phyloP scores from a whole-genome alignment of 2,329 filamentous ascomycete genomes.

The Parastagonospora avenae region DNA sequence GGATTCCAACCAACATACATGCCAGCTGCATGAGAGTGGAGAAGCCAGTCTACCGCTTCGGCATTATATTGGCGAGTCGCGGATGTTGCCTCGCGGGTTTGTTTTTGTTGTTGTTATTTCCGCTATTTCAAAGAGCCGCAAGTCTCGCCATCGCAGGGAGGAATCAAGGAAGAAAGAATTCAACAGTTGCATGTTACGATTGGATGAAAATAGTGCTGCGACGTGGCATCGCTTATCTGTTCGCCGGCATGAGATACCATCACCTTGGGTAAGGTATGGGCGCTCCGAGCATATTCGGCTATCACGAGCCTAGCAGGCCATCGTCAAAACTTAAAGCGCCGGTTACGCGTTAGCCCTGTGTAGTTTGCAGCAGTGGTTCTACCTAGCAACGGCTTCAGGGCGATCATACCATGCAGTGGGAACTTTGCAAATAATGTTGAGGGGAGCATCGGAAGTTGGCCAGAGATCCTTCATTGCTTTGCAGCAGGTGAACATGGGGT shows the following conservation, averaged over 20 bases:
- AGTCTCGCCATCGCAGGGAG: not conserved
- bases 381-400: constrained; percentile 15
- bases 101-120: too few relatives aligned
- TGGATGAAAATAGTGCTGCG: not conserved
- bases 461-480: too few relatives aligned
- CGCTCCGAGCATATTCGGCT: constrained; percentile 1
- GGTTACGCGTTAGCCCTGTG: constrained; percentile 12
- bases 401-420: constrained; percentile 7
- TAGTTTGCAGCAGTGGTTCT: constrained; percentile 20
- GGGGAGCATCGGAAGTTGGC: too few relatives aligned
- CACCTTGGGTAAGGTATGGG: not conserved
- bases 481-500: too few relatives aligned
- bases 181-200: not conserved
- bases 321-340: constrained; percentile 7
- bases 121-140: not conserved
- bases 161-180: not conserved
- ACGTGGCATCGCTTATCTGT: not conserved
- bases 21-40: constrained; percentile 1
- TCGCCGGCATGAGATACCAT: not conserved
- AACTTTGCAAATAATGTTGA: constrained; percentile 1
- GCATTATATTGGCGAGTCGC: not conserved
- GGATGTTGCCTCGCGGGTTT: not conserved
- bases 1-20: too few relatives aligned
- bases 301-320: constrained; percentile 6
- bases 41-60: not conserved